These are phyloP conservation scores for Ochromonas danica DNA, from an alignment of 108 stramenopile species.

Conservation along the genomic window DNA sequence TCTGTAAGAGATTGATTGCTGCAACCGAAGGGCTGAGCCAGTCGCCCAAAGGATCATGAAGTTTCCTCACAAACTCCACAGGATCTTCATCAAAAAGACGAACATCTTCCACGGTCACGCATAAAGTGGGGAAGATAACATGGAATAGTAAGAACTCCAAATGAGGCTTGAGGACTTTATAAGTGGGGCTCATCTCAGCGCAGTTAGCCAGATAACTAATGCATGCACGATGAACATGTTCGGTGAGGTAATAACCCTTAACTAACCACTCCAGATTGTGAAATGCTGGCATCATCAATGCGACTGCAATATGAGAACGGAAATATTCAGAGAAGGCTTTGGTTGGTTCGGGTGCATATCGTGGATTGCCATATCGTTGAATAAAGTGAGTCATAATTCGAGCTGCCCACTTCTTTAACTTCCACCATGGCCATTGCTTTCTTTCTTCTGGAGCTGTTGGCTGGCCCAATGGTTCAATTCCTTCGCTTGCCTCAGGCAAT, in stretches of 20 bases:
- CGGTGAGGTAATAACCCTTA: constrained; percentile 83
- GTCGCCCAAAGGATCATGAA: constrained; percentile 87
- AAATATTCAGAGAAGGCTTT: constrained; percentile 86
- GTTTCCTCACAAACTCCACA: constrained; percentile 88
- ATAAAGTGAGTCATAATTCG: constrained; percentile 88
- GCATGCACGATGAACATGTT: constrained; percentile 87
- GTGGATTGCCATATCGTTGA: constrained; percentile 87
- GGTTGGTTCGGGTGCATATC: constrained; percentile 73
- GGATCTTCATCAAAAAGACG: constrained; percentile 91
- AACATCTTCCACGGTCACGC: constrained; percentile 76
- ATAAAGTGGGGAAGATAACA: constrained; percentile 89
- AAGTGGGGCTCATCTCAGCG: constrained; percentile 83
- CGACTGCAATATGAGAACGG: constrained; percentile 75
- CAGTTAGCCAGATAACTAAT: constrained; percentile 82
- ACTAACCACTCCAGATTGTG: constrained; percentile 82
- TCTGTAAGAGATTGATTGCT: constrained; percentile 83
- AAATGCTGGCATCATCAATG: constrained; percentile 76
- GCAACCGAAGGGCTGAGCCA: constrained; percentile 87
- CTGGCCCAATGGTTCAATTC: constrained; percentile 59
- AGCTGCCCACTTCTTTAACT: constrained; percentile 90
- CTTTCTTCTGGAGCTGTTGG: constrained; percentile 77
- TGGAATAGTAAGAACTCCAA: constrained; percentile 92
- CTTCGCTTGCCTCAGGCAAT: constrained; percentile 45
- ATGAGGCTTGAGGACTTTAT: constrained; percentile 94
- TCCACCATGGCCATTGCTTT: constrained; percentile 95